These are phyloP conservation scores for Trametes villosa DNA, from an alignment of 768 basidiomycete genomes.

Conservation along the genomic window DNA sequence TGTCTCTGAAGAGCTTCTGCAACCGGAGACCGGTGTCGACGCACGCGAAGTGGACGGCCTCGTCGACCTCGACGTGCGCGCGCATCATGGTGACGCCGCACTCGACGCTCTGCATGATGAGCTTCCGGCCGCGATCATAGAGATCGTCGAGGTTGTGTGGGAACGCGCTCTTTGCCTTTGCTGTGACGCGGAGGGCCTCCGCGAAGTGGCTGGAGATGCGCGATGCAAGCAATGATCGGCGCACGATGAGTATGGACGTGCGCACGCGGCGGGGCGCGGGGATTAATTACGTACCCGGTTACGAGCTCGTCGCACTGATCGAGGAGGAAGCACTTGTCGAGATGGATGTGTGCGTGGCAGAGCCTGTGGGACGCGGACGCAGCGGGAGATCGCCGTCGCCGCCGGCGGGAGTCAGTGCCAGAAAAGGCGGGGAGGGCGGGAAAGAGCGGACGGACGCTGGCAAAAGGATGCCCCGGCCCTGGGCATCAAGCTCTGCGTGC, in stretches of 20 bases:
- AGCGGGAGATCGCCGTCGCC: too few relatives aligned
- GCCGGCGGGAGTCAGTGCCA: slow-evolving; percentile 4
- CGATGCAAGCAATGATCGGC: slow-evolving; percentile 8
- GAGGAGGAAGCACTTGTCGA: slow-evolving; percentile 72
- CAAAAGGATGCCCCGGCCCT: slow-evolving; percentile 28
- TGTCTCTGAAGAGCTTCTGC: slow-evolving; percentile 45
- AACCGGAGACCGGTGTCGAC: slow-evolving; percentile 55
- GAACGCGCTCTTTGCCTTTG: slow-evolving; percentile 55
- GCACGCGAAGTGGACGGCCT: slow-evolving; percentile 55
- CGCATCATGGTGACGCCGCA: slow-evolving; percentile 68
- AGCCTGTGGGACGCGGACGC: slow-evolving; percentile 36
- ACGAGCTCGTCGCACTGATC: slow-evolving; percentile 54
- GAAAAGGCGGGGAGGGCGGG: slow-evolving; percentile 1
- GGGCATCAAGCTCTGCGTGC: slow-evolving; percentile 24
- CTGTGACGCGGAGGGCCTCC: slow-evolving; percentile 59
- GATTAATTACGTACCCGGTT: slow-evolving; percentile 48
- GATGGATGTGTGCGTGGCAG: slow-evolving; percentile 68
- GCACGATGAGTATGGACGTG: slow-evolving; percentile 9
- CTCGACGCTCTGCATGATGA: slow-evolving; percentile 61
- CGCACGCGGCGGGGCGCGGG: too few relatives aligned
- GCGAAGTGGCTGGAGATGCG: slow-evolving; percentile 52
- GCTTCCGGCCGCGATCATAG: slow-evolving; percentile 52
- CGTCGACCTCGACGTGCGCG: slow-evolving; percentile 71
- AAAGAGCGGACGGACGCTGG: slow-evolving; percentile 27
- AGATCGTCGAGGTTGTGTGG: slow-evolving; percentile 48